These are phyloP conservation scores for Cercospora sp. DNA, from an alignment of 2,329 filamentous ascomycete species.

Conservation along the genomic window DNA sequence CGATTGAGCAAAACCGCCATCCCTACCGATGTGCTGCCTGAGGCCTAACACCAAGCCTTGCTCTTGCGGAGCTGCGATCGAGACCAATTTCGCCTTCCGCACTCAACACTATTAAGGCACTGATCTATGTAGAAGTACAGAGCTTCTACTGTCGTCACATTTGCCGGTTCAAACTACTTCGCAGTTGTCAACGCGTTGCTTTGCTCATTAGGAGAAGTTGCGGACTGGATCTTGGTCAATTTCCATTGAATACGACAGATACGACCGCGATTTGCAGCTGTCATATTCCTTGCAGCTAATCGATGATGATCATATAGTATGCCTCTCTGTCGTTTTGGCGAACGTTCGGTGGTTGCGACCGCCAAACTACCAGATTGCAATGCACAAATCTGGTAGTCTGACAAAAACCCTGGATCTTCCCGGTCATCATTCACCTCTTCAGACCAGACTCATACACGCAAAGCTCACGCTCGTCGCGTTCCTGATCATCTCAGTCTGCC, in stretches of 20 bases:
- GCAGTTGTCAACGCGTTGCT: background rate
- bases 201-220: background rate
- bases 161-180: background rate
- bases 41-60: background rate
- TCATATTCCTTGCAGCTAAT: background rate
- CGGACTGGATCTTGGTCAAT: background rate
- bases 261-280: background rate
- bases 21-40: background rate
- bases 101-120: background rate
- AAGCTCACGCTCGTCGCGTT: conserved; percentile 53
- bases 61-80: background rate
- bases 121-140: background rate
- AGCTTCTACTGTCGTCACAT: background rate
- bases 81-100: background rate
- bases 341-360: background rate
- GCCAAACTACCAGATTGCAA: background rate
- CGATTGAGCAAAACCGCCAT: background rate
- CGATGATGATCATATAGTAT: background rate
- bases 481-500: conserved; percentile 25
- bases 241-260: background rate
- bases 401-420: background rate
- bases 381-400: background rate
- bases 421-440: background rate
- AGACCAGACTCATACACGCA: conserved; percentile 48
- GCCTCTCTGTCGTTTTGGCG: background rate